These are phyloP conservation scores for Tanacetum coccineum DNA, from an alignment of 129 eudicot species.

Conservation along the genomic window DNA sequence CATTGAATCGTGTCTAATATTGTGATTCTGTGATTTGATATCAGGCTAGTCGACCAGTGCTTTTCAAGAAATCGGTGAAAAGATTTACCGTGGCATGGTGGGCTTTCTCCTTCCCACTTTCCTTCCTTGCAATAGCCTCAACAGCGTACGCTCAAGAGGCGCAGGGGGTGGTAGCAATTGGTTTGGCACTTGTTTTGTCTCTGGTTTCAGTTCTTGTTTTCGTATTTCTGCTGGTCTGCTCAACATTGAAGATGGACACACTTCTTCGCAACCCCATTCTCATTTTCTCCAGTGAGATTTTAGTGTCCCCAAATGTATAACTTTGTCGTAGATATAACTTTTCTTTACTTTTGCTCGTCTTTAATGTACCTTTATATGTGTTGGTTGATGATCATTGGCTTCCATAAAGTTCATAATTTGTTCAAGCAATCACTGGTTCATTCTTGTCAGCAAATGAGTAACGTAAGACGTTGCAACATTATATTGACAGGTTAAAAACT, in stretches of 20 bases:
- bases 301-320: neutral
- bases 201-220: constrained; percentile 29
- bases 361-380: neutral
- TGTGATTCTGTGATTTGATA: neutral
- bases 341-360: neutral
- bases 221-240: constrained; percentile 27
- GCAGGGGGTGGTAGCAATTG: constrained; percentile 18
- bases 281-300: constrained; percentile 17
- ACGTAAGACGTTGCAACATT: too few species aligned
- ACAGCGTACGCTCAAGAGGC: constrained; percentile 36
- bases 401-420: too few species aligned
- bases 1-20: neutral
- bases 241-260: constrained; percentile 28
- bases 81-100: constrained; percentile 60
- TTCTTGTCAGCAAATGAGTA: too few species aligned
- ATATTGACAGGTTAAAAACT: too few species aligned
- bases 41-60: constrained; percentile 42
- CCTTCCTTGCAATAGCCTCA: constrained; percentile 46
- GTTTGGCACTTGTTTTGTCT: constrained; percentile 28
- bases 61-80: constrained; percentile 54
- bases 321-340: neutral
- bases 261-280: constrained; percentile 36
- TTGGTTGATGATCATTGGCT: neutral
- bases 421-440: too few species aligned
- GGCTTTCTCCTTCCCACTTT: constrained; percentile 58